Evolutionary conservation across 305 asterid species (phyloP).

Genomic region (Caryopteris hybrid): DNA sequence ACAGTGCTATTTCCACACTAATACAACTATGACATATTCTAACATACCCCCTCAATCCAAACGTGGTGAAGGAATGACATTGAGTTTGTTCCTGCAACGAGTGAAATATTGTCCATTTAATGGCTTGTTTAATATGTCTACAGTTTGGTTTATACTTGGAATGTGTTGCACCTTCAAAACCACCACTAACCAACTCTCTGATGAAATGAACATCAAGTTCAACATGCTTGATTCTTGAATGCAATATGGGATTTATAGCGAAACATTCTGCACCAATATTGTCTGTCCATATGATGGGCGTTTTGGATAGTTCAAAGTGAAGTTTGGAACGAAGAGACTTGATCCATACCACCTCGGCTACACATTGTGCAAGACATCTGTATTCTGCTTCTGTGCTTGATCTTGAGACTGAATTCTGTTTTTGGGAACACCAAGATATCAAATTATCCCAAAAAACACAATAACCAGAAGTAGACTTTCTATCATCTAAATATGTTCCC

Average conservation of each 20-base stretch:
- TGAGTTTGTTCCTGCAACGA: background rate
- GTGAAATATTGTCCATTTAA: background rate
- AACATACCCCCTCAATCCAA: background rate
- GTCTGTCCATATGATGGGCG: background rate
- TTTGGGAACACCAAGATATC: background rate
- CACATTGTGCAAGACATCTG: background rate
- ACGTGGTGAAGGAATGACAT: background rate
- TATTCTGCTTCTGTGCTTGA: background rate
- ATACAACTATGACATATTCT: too few species aligned
- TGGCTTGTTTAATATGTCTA: background rate
- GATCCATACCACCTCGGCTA: background rate
- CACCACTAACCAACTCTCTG: background rate
- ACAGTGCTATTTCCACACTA: too few species aligned
- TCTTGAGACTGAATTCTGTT: background rate
- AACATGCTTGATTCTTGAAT: background rate
- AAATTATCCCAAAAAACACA: background rate
- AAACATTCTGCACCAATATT: background rate
- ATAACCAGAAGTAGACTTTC: background rate
- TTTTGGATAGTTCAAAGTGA: background rate
- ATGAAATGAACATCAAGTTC: background rate
- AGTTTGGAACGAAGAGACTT: background rate
- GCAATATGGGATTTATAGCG: background rate
- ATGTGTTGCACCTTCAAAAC: background rate
- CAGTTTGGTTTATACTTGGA: background rate
- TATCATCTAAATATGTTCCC: background rate